These are phyloP conservation scores for Fusarium nisikadoi DNA, from an alignment of 2,329 filamentous ascomycete genomes.

Conservation along the genomic window DNA sequence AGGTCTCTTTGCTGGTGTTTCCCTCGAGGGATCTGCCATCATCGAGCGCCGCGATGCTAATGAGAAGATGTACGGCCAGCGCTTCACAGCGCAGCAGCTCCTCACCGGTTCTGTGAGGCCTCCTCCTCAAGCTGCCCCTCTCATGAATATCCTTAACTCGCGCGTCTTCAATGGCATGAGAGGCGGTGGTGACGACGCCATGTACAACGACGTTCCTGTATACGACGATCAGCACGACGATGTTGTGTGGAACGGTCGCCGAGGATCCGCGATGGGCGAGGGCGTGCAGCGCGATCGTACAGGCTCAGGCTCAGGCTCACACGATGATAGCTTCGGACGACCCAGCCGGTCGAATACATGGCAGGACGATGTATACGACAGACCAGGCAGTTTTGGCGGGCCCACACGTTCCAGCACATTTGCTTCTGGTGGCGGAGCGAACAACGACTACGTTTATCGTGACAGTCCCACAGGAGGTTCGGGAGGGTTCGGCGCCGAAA, in stretches of 20 bases:
- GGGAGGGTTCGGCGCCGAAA: slow-evolving; percentile 45
- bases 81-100: slow-evolving; percentile 83
- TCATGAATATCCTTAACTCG: slow-evolving; percentile 87
- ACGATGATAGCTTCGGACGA: slow-evolving; percentile 62
- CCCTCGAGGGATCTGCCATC: slow-evolving; percentile 90
- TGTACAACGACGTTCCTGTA: slow-evolving; percentile 94
- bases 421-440: slow-evolving; percentile 53
- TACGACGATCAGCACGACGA: slow-evolving; percentile 88
- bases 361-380: slow-evolving; percentile 80
- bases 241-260: slow-evolving; percentile 82
- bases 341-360: slow-evolving; percentile 75
- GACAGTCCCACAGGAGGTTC: slow-evolving; percentile 52
- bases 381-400: slow-evolving; percentile 55
- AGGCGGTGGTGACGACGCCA: slow-evolving; percentile 64
- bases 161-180: slow-evolving; percentile 80
- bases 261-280: slow-evolving; percentile 77
- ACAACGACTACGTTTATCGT: slow-evolving; percentile 65
- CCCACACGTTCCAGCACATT: slow-evolving; percentile 64
- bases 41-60: slow-evolving; percentile 97
- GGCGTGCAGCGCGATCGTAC: slow-evolving; percentile 56
- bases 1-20: slow-evolving; percentile 94
- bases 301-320: slow-evolving; percentile 50
- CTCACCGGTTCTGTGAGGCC: slow-evolving; percentile 81
- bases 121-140: slow-evolving; percentile 83
- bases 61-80: slow-evolving; percentile 90